Percentiles rank a stretch among this genome's conserved stretches.
Conservation (phyloP, 129 eudicot species). For the Centaurea solstitialis region DNA sequence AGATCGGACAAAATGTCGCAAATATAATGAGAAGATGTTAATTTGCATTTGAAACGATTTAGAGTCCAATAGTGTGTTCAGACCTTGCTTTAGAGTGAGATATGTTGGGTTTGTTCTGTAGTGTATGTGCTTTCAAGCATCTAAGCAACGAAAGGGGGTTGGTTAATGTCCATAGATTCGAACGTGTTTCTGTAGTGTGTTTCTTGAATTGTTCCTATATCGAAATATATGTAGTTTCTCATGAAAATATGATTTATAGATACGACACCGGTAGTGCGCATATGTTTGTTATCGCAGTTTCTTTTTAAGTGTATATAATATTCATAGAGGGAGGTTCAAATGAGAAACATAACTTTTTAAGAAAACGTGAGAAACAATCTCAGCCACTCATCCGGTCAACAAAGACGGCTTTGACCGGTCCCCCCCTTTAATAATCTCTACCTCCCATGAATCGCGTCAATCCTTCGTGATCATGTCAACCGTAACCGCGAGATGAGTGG, state of each 20-base stretch:
- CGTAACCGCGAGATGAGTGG: too few species aligned
- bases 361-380: too few species aligned
- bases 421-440: too few species aligned
- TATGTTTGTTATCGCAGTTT: neutral
- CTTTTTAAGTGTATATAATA: too few species aligned
- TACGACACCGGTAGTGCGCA: neutral
- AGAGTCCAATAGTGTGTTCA: neutral
- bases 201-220: neutral
- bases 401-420: too few species aligned
- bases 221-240: neutral
- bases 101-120: neutral
- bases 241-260: neutral
- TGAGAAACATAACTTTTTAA: too few species aligned
- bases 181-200: neutral
- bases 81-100: neutral
- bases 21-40: constrained; percentile 71
- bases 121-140: neutral
- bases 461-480: too few species aligned
- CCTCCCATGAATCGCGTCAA: too few species aligned
- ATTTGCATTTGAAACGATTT: neutral
- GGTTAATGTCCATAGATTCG: neutral
- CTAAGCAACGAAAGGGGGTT: neutral
- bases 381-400: too few species aligned
- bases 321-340: too few species aligned
- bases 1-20: constrained; percentile 83